These are phyloP conservation scores for Hansenula sp. DNA, from an alignment of 1,139 yeast species.

Conservation along the genomic window DNA sequence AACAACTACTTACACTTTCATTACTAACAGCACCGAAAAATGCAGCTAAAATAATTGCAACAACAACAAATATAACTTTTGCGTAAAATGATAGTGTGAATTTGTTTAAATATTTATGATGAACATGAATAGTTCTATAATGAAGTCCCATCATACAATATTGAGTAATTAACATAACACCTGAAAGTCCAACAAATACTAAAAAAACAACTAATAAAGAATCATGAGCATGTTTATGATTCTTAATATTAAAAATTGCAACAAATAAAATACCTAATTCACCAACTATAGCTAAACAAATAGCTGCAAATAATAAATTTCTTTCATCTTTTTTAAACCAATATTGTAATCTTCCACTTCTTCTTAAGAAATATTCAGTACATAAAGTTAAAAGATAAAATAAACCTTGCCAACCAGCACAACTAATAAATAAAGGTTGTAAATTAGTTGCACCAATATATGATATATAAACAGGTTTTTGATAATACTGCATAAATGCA, in stretches of 20 bases:
- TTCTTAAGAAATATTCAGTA: slow-evolving; percentile 25
- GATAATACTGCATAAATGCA: slow-evolving; percentile 44
- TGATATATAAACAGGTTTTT: slow-evolving; percentile 68
- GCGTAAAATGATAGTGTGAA: slow-evolving; percentile 47
- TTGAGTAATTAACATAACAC: slow-evolving; percentile 55
- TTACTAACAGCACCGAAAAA: slow-evolving; percentile 54
- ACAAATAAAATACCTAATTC: slow-evolving; percentile 75
- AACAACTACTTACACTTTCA: slow-evolving; percentile 24
- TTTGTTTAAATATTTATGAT: slow-evolving; percentile 28
- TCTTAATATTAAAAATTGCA: slow-evolving; percentile 65
- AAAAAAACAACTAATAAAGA: slow-evolving; percentile 74
- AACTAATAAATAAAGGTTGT: slow-evolving; percentile 79
- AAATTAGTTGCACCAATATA: slow-evolving; percentile 83
- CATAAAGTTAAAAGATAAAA: slow-evolving; percentile 60
- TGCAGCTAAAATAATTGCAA: slow-evolving; percentile 70
- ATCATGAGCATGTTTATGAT: slow-evolving; percentile 56
- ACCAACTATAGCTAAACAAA: slow-evolving; percentile 49
- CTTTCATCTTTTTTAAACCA: slow-evolving; percentile 33
- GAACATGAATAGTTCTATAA: slow-evolving; percentile 29
- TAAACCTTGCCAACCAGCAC: slow-evolving; percentile 74
- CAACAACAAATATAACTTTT: slow-evolving; percentile 60
- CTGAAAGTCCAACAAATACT: slow-evolving; percentile 61
- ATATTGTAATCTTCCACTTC: slow-evolving; percentile 26
- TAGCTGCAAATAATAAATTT: slow-evolving; percentile 29
- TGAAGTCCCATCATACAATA: slow-evolving; percentile 59